These are phyloP conservation scores for Ailanthus altissimus DNA, from an alignment of 345 rosid genomes.

Conservation along the genomic window DNA sequence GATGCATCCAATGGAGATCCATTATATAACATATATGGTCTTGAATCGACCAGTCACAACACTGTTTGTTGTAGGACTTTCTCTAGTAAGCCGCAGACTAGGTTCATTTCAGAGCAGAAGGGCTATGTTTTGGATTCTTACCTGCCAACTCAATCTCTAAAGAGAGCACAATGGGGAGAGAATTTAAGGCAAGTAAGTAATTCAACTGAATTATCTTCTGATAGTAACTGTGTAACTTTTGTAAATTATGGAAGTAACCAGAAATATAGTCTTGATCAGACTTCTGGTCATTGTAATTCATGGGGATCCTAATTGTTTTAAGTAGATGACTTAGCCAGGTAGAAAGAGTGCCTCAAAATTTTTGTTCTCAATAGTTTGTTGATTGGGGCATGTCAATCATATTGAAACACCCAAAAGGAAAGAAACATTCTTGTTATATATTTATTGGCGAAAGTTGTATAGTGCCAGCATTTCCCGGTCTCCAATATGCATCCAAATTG, in stretches of 20 bases:
- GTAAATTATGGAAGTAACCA: constrained; percentile 48
- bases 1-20: constrained; percentile 53
- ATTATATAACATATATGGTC: constrained; percentile 40
- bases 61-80: constrained; percentile 58
- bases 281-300: constrained; percentile 36
- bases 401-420: constrained; percentile 19
- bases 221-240: constrained; percentile 38
- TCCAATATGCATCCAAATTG: not conserved
- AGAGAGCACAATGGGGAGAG: constrained; percentile 25
- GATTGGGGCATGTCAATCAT: constrained; percentile 33
- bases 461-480: constrained; percentile 16
- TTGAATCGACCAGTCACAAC: constrained; percentile 44
- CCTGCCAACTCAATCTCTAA: constrained; percentile 30
- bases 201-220: constrained; percentile 27
- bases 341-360: constrained; percentile 31
- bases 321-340: constrained; percentile 29
- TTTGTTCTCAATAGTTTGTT: constrained; percentile 34
- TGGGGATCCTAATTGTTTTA: constrained; percentile 27
- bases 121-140: constrained; percentile 43
- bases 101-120: constrained; percentile 50
- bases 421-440: constrained; percentile 20
- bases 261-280: constrained; percentile 38
- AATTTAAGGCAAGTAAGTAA: constrained; percentile 26
- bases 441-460: constrained; percentile 22
- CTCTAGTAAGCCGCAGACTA: constrained; percentile 49